phyloP scores from a whole-genome alignment of 192 early-diverging fungal genomes.

The Backusella parvicylindrica region DNA sequence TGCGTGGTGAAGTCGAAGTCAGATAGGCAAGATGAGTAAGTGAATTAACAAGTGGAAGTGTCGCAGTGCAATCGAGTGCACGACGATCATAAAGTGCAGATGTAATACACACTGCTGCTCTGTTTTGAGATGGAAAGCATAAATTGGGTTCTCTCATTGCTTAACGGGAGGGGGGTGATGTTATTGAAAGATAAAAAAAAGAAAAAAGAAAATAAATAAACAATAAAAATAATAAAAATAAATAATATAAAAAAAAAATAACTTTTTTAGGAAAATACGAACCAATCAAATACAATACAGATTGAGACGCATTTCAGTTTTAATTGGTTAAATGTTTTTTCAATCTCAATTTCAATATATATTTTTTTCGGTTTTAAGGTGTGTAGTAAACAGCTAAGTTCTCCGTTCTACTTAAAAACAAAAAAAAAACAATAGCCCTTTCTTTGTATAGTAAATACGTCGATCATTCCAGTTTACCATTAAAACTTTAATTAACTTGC shows the following conservation, averaged over 20 bases:
- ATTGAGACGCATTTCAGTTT: background rate
- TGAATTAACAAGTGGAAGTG: slow-evolving; percentile 82
- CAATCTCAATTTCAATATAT: background rate
- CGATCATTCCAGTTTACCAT: background rate
- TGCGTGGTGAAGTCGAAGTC: slow-evolving; percentile 74
- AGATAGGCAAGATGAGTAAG: slow-evolving; percentile 86
- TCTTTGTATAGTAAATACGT: background rate
- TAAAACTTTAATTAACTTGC: background rate
- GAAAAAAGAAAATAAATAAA: background rate
- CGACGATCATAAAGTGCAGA: slow-evolving; percentile 87
- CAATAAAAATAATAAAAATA: background rate
- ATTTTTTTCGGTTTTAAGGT: background rate
- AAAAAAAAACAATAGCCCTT: background rate
- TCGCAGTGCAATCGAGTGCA: slow-evolving; percentile 85
- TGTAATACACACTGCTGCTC: slow-evolving; percentile 78
- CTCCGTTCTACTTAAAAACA: background rate
- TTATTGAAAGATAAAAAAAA: background rate
- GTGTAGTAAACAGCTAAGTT: background rate
- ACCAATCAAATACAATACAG: background rate
- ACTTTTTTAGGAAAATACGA: background rate
- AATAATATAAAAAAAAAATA: background rate
- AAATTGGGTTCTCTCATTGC: slow-evolving; percentile 80
- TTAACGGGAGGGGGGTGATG: background rate
- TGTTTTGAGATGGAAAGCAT: slow-evolving; percentile 73
- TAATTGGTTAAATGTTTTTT: background rate